Percentiles rank a stretch among this genome's conserved stretches.
Evolutionary conservation across 768 basidiomycete genomes (phyloP).

Genomic region (Atractiella rhizophila): DNA sequence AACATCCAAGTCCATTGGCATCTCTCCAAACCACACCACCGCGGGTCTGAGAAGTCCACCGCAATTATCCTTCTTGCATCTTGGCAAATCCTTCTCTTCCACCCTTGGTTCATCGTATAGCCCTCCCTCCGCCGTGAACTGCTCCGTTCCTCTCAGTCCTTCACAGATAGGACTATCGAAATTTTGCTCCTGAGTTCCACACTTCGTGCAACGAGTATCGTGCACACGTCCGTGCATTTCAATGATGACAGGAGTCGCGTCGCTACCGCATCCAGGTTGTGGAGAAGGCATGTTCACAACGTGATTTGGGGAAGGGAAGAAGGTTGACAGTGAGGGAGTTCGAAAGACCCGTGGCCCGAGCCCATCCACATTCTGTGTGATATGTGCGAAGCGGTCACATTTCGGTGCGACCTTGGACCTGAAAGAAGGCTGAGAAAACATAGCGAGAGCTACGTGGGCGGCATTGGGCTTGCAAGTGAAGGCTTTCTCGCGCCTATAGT

Average conservation of each 20-base stretch:
- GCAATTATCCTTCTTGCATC: constrained; percentile 18
- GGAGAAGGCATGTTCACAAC: too few species aligned
- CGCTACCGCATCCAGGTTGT: too few species aligned
- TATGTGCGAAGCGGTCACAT: constrained; percentile 18
- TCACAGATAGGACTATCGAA: not conserved
- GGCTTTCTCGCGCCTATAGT: constrained; percentile 33
- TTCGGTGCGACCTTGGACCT: constrained; percentile 1
- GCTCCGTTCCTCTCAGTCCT: not conserved
- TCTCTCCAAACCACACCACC: constrained; percentile 38
- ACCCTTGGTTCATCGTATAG: not conserved
- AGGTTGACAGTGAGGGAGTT: too few species aligned
- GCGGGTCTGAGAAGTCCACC: constrained; percentile 28
- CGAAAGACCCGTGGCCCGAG: too few species aligned
- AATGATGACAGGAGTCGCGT: too few species aligned
- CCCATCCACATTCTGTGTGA: constrained; percentile 15
- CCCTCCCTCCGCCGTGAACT: too few species aligned
- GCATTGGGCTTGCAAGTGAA: constrained; percentile 30
- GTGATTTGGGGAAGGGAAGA: too few species aligned
- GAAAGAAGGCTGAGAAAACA: constrained; percentile 24
- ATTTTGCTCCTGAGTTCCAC: not conserved
- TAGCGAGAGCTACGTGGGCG: constrained; percentile 32
- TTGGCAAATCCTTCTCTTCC: not conserved
- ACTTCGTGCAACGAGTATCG: not conserved
- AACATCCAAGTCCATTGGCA: constrained; percentile 22
- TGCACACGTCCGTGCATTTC: constrained; percentile 38